These are phyloP conservation scores for Suillus weaverae DNA, from an alignment of 768 basidiomycete species.

Conservation along the genomic window DNA sequence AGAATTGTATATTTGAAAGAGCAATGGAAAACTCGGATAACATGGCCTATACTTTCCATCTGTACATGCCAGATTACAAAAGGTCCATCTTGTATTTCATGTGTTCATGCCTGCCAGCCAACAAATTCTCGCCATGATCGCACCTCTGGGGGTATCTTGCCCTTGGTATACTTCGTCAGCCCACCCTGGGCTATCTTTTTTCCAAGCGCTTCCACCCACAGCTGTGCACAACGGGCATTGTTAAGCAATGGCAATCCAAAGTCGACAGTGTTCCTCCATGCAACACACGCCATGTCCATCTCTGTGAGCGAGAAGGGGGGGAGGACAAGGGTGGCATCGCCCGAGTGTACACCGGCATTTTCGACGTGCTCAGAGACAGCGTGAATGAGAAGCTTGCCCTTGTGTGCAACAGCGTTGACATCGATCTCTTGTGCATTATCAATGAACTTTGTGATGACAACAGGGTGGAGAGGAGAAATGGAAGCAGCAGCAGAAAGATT, in stretches of 20 bases:
- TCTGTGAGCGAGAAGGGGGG: constrained; percentile 84
- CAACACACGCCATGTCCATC: constrained; percentile 84
- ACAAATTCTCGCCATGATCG: constrained; percentile 91
- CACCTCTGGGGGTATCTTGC: constrained; percentile 90
- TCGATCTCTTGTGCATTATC: constrained; percentile 98
- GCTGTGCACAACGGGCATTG: constrained; percentile 82
- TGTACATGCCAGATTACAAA: background rate
- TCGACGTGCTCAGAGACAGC: constrained; percentile 99
- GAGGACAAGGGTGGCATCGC: constrained; percentile 95
- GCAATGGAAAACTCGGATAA: background rate
- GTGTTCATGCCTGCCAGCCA: constrained; percentile 58
- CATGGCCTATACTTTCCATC: background rate
- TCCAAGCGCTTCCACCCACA: constrained; percentile 88
- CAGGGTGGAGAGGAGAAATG: constrained; percentile 95
- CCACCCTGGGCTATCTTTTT: constrained; percentile 83
- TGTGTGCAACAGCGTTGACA: constrained; percentile 93
- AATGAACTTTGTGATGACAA: constrained; percentile 99
- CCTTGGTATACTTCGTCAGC: constrained; percentile 78
- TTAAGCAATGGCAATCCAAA: constrained; percentile 92
- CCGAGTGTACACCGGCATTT: constrained; percentile 98
- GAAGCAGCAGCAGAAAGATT: constrained; percentile 94
- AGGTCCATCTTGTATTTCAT: background rate
- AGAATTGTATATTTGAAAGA: background rate
- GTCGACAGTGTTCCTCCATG: constrained; percentile 94
- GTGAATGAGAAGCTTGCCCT: constrained; percentile 90